Evolutionary conservation across 2,329 filamentous ascomycete genomes (phyloP).

Genomic region (Hymenoscyphus fructigenus): DNA sequence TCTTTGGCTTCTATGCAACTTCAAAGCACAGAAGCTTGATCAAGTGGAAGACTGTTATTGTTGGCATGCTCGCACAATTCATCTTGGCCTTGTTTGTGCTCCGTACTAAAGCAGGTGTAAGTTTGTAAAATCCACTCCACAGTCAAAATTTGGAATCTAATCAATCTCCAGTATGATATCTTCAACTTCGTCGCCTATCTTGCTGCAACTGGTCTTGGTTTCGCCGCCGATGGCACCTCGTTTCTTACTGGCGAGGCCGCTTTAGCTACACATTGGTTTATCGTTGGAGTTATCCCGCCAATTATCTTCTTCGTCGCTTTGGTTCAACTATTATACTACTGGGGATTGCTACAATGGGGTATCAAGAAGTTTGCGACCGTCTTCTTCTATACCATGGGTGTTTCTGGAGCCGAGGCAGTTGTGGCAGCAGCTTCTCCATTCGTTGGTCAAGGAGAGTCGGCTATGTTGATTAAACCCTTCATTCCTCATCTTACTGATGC

Average conservation of each 20-base stretch:
- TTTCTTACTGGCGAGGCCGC: slow-evolving; percentile 63
- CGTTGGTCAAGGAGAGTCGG: slow-evolving; percentile 91
- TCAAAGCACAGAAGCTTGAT: slow-evolving; percentile 65
- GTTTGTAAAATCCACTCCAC: neutral
- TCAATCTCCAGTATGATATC: slow-evolving; percentile 63
- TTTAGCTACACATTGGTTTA: slow-evolving; percentile 60
- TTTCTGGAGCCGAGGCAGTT: slow-evolving; percentile 90
- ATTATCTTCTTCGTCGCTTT: slow-evolving; percentile 96
- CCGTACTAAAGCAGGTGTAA: slow-evolving; percentile 66
- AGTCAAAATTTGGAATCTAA: neutral
- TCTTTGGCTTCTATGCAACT: slow-evolving; percentile 65
- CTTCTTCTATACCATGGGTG: slow-evolving; percentile 86
- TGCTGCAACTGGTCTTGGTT: slow-evolving; percentile 72
- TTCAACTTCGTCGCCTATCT: slow-evolving; percentile 84
- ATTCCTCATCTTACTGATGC: slow-evolving; percentile 81
- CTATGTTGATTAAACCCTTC: slow-evolving; percentile 88
- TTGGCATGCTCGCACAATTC: slow-evolving; percentile 86
- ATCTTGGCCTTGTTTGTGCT: slow-evolving; percentile 86
- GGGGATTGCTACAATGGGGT: slow-evolving; percentile 84
- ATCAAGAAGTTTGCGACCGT: slow-evolving; percentile 83
- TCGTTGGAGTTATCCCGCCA: slow-evolving; percentile 77
- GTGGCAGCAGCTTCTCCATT: slow-evolving; percentile 91
- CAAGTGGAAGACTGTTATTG: slow-evolving; percentile 79
- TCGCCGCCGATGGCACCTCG: slow-evolving; percentile 67
- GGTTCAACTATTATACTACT: slow-evolving; percentile 83